These are phyloP conservation scores for Dysphania ambrosioides DNA, from an alignment of 148 eudicot genomes.

Conservation along the genomic window DNA sequence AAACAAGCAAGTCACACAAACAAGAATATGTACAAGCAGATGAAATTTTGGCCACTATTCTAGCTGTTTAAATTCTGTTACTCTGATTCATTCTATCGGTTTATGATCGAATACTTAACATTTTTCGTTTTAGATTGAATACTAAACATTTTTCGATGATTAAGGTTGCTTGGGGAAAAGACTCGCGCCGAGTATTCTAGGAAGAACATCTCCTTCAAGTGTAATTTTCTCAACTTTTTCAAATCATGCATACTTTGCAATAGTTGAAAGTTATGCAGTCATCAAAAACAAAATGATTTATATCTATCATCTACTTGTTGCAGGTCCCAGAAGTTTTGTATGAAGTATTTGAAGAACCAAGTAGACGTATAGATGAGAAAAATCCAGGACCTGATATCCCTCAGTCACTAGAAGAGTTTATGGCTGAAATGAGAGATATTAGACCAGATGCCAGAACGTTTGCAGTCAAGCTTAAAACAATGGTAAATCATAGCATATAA, in stretches of 20 bases:
- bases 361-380: slow-evolving; percentile 25
- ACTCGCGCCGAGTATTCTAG: slow-evolving; percentile 65
- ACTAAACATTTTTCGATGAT: slow-evolving; percentile 17
- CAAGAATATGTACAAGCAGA: background rate
- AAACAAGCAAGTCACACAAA: background rate
- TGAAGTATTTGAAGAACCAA: slow-evolving; percentile 70
- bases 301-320: background rate
- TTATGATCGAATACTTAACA: background rate
- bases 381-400: slow-evolving; percentile 49
- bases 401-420: slow-evolving; percentile 63
- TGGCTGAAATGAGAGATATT: slow-evolving; percentile 53
- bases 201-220: slow-evolving; percentile 42
- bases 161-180: slow-evolving; percentile 83
- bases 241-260: background rate
- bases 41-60: background rate
- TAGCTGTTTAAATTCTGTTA: too few relatives aligned
- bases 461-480: slow-evolving; percentile 71
- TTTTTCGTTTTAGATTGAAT: background rate
- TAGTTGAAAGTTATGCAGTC: background rate
- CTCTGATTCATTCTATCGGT: background rate
- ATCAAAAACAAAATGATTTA: background rate
- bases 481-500: slow-evolving; percentile 40
- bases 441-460: slow-evolving; percentile 71
- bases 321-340: slow-evolving; percentile 89
- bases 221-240: slow-evolving; percentile 37